Percentiles rank a stretch among this genome's conserved stretches.
phyloP scores from a whole-genome alignment of 768 basidiomycete species.

The Hirschioporus abietinus region DNA sequence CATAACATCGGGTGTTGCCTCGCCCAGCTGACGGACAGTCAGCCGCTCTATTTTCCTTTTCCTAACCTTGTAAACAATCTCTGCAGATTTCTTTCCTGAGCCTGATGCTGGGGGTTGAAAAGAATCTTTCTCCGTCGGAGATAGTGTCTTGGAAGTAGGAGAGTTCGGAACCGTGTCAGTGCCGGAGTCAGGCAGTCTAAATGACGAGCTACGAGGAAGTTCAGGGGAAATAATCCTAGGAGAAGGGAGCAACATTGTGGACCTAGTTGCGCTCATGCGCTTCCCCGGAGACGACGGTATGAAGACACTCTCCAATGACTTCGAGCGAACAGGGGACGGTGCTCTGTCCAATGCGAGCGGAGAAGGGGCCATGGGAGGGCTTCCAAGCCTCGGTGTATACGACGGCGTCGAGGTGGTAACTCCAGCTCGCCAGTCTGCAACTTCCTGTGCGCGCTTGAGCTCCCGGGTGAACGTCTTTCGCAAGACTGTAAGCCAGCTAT shows the following conservation, averaged over 20 bases:
- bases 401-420: constrained; percentile 9
- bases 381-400: neutral
- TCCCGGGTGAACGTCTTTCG: constrained; percentile 73
- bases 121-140: constrained; percentile 4
- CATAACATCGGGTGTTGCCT: constrained; percentile 87
- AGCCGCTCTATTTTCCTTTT: constrained; percentile 69
- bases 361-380: constrained; percentile 25
- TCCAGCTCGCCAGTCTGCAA: constrained; percentile 46
- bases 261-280: neutral
- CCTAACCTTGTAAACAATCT: constrained; percentile 50
- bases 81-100: constrained; percentile 17
- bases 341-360: constrained; percentile 8
- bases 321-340: neutral
- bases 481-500: constrained; percentile 75
- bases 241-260: constrained; percentile 12
- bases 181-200: constrained; percentile 15
- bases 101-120: constrained; percentile 2
- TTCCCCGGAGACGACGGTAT: neutral
- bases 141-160: constrained; percentile 1
- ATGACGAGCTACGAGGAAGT: constrained; percentile 2
- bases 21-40: constrained; percentile 80
- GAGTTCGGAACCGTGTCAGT: neutral
- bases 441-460: constrained; percentile 65
- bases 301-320: neutral
- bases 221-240: constrained; percentile 37